Conservation (phyloP, 345 rosid genomes). For the Schrenkiella parvula region DNA sequence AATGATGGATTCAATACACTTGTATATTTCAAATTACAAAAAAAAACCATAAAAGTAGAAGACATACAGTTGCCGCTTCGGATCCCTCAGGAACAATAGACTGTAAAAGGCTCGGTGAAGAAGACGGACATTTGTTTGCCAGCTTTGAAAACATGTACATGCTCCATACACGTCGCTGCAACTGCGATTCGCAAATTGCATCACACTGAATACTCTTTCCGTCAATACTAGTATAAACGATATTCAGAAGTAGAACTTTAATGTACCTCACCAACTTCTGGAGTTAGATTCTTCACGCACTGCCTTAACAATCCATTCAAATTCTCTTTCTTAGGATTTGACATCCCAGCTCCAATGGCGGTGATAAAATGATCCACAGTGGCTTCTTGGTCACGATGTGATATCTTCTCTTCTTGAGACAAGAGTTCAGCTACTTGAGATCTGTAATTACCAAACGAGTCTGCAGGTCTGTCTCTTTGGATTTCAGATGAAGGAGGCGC, state of each 20-base stretch:
- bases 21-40: background rate
- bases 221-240: background rate
- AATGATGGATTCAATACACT: background rate
- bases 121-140: background rate
- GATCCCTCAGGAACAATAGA: background rate
- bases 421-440: conserved; percentile 38
- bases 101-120: background rate
- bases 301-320: conserved; percentile 47
- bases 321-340: conserved; percentile 40
- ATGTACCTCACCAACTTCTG: conserved; percentile 55
- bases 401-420: conserved; percentile 37
- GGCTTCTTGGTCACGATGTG: conserved; percentile 3
- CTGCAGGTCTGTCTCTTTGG: conserved; percentile 32
- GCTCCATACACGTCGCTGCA: conserved; percentile 8
- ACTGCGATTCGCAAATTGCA: background rate
- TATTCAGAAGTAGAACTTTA: background rate
- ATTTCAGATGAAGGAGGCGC: conserved; percentile 18
- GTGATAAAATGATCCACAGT: conserved; percentile 23
- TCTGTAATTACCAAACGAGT: conserved; percentile 42
- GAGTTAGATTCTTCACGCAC: conserved; percentile 38
- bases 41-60: background rate
- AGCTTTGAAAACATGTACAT: background rate
- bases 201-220: background rate
- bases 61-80: background rate
- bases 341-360: conserved; percentile 39